Percentiles rank a stretch among this genome's conserved stretches.
These are phyloP conservation scores for Dictyostelium firmibasis DNA, from an alignment of 78 protist genomes.

Conservation along the genomic window DNA sequence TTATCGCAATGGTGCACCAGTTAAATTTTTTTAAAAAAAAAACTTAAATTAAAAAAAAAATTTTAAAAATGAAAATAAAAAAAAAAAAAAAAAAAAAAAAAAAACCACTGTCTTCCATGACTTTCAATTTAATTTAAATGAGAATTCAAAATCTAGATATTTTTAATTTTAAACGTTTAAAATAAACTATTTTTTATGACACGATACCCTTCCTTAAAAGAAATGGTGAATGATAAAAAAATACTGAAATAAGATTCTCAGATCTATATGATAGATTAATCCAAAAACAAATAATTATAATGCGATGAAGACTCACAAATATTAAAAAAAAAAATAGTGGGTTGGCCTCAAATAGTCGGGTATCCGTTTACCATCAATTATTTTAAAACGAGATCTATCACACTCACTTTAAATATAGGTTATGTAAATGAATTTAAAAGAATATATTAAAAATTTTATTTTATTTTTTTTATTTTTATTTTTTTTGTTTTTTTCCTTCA, in stretches of 20 bases:
- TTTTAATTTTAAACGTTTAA: neutral
- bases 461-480: too few relatives aligned
- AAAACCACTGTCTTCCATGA: neutral
- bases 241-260: neutral
- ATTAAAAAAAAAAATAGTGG: neutral
- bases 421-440: neutral
- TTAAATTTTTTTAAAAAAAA: too few relatives aligned
- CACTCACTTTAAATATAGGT: neutral
- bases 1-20: neutral
- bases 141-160: neutral
- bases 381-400: neutral
- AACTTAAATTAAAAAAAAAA: too few relatives aligned
- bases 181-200: neutral
- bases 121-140: neutral
- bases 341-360: neutral
- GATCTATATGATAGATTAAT: neutral
- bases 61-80: too few relatives aligned
- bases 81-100: too few relatives aligned
- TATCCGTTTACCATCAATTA: neutral
- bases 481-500: neutral
- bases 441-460: too few relatives aligned
- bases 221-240: neutral
- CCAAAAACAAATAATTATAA: neutral
- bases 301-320: neutral
- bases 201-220: neutral